These are phyloP conservation scores for Vigna angularis DNA, from an alignment of 306 rosid genomes.

Conservation along the genomic window DNA sequence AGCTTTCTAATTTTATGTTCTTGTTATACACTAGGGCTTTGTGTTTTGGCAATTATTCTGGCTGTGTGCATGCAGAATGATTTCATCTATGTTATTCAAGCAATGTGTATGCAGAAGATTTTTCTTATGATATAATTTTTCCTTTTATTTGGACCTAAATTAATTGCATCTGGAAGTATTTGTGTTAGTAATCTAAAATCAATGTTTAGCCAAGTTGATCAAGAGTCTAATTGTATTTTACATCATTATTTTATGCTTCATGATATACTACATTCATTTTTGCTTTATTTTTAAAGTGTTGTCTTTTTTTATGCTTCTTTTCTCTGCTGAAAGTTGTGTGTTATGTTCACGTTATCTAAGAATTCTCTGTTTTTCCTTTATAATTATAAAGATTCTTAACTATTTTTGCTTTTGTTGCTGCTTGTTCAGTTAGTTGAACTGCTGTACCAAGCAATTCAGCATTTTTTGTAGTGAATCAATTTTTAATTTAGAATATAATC, in stretches of 20 bases:
- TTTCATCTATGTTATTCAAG: conserved; percentile 22
- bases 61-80: conserved; percentile 3
- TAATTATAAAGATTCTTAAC: no score
- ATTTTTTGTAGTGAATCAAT: no score
- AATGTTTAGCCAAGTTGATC: conserved; percentile 29
- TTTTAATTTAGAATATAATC: no score
- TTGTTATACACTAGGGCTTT: conserved; percentile 28
- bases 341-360: no score
- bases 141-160: conserved; percentile 19
- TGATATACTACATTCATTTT: not conserved
- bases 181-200: conserved; percentile 25
- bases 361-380: no score
- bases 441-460: no score
- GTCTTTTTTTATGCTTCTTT: no score
- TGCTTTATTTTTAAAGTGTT: no score
- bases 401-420: no score
- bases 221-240: conserved; percentile 24
- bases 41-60: conserved; percentile 34
- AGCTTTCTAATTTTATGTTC: conserved; percentile 36
- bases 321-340: no score
- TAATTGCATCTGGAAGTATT: conserved; percentile 18
- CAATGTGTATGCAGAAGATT: not conserved
- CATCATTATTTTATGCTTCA: conserved; percentile 9
- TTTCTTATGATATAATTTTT: conserved; percentile 23
- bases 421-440: no score